Evolutionary conservation across 1,139 yeast species (phyloP).

Genomic region (Suhomyces bokatorum): DNA sequence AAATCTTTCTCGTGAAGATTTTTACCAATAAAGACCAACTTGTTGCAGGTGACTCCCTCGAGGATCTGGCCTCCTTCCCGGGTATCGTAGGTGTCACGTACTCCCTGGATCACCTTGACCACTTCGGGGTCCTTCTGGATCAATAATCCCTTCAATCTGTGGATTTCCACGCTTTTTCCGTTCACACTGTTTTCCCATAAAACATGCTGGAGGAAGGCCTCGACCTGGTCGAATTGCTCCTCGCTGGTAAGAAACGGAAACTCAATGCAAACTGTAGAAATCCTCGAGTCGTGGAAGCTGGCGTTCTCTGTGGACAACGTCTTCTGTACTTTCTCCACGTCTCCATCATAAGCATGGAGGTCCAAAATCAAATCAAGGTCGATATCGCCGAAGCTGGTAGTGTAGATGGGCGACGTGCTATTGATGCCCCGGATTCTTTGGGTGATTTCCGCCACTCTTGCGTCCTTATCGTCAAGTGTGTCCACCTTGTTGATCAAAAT

Average conservation of each 20-base stretch:
- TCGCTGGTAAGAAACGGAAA: conserved; percentile 45
- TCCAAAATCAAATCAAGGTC: conserved; percentile 62
- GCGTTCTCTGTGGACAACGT: conserved; percentile 19
- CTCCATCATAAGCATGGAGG: conserved; percentile 73
- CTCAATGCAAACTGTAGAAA: conserved; percentile 60
- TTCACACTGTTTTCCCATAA: conserved; percentile 63
- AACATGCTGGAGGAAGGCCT: conserved; percentile 59
- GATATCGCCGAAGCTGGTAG: conserved; percentile 74
- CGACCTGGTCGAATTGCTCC: conserved; percentile 45
- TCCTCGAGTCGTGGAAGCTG: conserved; percentile 50
- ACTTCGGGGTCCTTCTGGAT: conserved; percentile 29
- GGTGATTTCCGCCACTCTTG: conserved; percentile 24
- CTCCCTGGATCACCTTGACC: conserved; percentile 80
- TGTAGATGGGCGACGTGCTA: conserved; percentile 62
- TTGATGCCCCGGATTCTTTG: conserved; percentile 59
- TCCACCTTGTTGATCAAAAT: conserved; percentile 80
- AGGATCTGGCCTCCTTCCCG: conserved; percentile 50
- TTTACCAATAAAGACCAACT: conserved; percentile 85
- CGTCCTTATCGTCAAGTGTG: conserved; percentile 26
- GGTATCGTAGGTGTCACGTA: conserved; percentile 85
- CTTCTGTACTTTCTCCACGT: conserved; percentile 30
- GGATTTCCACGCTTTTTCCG: conserved; percentile 60
- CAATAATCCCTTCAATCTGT: conserved; percentile 78
- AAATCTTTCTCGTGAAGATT: conserved; percentile 41
- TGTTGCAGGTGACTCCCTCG: conserved; percentile 42